Base-by-base conservation (phyloP, 2,329 filamentous ascomycete genomes). In the Pestalotiopsis sp. region DNA sequence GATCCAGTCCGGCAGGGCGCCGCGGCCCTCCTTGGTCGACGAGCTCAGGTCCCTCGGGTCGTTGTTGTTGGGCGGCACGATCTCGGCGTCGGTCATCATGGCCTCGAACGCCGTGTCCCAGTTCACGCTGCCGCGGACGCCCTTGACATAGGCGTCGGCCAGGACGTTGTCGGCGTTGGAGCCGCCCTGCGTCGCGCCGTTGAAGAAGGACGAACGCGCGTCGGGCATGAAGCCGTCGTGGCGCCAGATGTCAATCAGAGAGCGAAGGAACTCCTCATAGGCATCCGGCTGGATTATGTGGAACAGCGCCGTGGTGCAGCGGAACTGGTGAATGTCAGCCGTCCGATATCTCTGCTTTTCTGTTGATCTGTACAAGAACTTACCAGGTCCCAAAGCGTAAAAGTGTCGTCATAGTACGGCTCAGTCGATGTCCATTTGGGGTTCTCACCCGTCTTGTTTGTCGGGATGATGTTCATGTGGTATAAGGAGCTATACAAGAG, bases 91-190 rank as follows among this genome's bases (percentile, higher is more conserved):
- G 60, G 87, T 91, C 9, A 87, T 80, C 89, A 92, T 91, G 61
- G 90, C 88, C 4, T 82, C 79, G 72, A 88, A 91, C 3, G 84
- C 90, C 66, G 88, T 86, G 3, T 82, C 79, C 91, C 91, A 93
- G 77, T 93, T 82, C 58, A 93, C 81, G 3, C 80, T 80, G 4
- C 88, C 90, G 13, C 85, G 82, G 2, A 93, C 85, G 0, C 90
- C 90, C 76, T 93, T 93, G 38, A 92, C 85, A 70, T 88, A 93
- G 0, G 91, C 91, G 74, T 93, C 91, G 2, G 91, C 91, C 17
- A 93, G 85, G 3, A 93, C 86, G 68, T 91, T 93, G 76, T 93
- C 91, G 3, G 88, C 87, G 73, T 93, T 93, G 13, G 87, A 91
- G 7, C 91, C 91, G 12, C 90, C 91, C 75, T 93, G 91, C 0